Evolutionary conservation across 441 rosid genomes (phyloP).

Genomic region (Aleurites moluccanus): DNA sequence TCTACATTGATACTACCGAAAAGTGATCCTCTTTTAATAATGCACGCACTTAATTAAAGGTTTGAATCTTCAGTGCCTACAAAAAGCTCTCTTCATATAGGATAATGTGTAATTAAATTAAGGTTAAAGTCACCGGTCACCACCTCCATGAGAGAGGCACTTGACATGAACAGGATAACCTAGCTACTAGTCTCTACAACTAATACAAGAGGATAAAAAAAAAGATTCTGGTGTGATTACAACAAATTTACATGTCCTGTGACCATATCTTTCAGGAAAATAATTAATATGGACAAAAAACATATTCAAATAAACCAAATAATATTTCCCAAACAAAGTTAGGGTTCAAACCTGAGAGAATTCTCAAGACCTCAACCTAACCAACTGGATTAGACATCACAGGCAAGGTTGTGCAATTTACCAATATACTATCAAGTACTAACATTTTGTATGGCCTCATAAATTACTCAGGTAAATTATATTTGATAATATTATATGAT

Average conservation of each 20-base stretch:
- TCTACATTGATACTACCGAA: no score
- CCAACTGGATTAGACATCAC: no score
- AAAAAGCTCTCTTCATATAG: not conserved
- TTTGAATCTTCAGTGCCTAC: not conserved
- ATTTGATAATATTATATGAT: constrained; percentile 13
- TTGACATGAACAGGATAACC: not conserved
- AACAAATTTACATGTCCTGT: not conserved
- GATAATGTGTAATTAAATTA: not conserved
- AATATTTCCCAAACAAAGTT: no score
- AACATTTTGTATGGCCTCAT: constrained; percentile 5
- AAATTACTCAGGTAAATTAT: constrained; percentile 5
- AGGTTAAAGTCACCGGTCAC: not conserved
- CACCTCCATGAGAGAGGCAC: not conserved
- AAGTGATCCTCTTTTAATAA: constrained; percentile 23
- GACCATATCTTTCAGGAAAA: not conserved
- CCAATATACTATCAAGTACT: no score
- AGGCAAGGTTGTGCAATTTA: not conserved
- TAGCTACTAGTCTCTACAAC: not conserved
- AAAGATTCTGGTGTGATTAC: not conserved
- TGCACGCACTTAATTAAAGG: not conserved
- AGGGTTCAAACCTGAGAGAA: no score
- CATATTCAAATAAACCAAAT: no score
- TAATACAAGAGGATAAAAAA: not conserved
- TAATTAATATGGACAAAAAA: no score
- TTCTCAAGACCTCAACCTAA: no score